Conservation (phyloP, 176 grass and related monocot genomes). For the Otatea glauca region DNA sequence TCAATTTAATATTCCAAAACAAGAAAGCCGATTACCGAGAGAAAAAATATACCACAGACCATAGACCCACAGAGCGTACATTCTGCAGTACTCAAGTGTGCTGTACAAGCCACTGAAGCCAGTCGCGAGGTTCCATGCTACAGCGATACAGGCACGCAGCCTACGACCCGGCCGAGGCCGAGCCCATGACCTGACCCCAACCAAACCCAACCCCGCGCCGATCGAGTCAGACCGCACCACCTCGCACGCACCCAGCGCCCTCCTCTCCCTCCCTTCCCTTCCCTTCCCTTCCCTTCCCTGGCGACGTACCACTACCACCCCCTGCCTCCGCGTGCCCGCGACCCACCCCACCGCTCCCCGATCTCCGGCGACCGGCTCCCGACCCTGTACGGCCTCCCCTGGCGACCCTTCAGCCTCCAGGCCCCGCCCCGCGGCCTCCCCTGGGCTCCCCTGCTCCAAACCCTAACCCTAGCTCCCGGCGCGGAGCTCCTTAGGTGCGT, state of each 20-base stretch:
- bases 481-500: conserved; percentile 43
- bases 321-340: conserved; percentile 23
- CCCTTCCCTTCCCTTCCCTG: too few species aligned
- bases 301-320: conserved; percentile 36
- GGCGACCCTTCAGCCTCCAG: neutral
- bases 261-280: conserved; percentile 29
- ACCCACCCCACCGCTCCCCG: conserved; percentile 35
- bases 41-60: too few species aligned
- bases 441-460: conserved; percentile 37
- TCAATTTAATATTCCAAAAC: too few species aligned
- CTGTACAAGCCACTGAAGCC: too few species aligned
- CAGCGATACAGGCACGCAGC: too few species aligned
- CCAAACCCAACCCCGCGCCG: neutral
- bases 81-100: too few species aligned
- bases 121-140: too few species aligned
- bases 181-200: neutral
- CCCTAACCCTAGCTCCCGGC: conserved; percentile 68
- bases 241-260: conserved; percentile 15
- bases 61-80: too few species aligned
- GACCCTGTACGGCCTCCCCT: neutral
- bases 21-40: too few species aligned
- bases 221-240: conserved; percentile 43
- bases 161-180: neutral
- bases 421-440: conserved; percentile 21
- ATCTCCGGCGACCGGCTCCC: conserved; percentile 29